Evolutionary conservation across 306 rosid genomes (phyloP).

Genomic region (Lotus japonicus): DNA sequence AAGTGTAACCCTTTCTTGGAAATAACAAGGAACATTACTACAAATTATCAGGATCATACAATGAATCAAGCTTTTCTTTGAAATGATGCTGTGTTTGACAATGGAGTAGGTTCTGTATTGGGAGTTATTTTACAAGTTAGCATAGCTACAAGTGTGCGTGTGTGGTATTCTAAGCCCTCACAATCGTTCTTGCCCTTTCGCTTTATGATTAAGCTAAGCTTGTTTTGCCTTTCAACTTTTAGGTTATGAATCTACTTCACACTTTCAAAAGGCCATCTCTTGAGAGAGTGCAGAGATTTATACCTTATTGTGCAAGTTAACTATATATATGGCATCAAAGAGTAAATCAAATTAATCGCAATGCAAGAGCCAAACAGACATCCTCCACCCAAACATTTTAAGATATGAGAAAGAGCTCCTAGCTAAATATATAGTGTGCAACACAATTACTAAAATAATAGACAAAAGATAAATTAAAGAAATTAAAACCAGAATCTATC

Average conservation of each 20-base stretch:
- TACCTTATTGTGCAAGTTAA: not conserved
- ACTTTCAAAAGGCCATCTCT: constrained; percentile 12
- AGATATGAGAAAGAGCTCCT: no score
- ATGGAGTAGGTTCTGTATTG: constrained; percentile 11
- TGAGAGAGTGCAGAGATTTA: not conserved
- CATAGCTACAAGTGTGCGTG: constrained; percentile 1
- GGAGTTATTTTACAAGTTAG: constrained; percentile 14
- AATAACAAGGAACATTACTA: not conserved
- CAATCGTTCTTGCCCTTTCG: constrained; percentile 4
- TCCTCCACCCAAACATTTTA: no score
- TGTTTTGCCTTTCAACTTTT: not conserved
- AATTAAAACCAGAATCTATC: no score
- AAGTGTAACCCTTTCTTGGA: constrained; percentile 26
- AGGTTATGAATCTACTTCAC: not conserved
- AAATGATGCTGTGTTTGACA: constrained; percentile 22
- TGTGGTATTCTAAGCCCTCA: not conserved
- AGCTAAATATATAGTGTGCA: no score
- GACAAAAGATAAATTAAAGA: no score
- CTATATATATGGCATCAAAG: not conserved
- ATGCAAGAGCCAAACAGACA: no score
- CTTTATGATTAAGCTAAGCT: constrained; percentile 8
- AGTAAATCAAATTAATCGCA: not conserved
- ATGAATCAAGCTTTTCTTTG: constrained; percentile 9
- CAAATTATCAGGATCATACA: not conserved
- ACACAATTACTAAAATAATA: no score